Percentiles rank a stretch among this genome's conserved stretches.
Conservation (phyloP, 768 basidiomycete genomes). For the Amyloporia xantha region DNA sequence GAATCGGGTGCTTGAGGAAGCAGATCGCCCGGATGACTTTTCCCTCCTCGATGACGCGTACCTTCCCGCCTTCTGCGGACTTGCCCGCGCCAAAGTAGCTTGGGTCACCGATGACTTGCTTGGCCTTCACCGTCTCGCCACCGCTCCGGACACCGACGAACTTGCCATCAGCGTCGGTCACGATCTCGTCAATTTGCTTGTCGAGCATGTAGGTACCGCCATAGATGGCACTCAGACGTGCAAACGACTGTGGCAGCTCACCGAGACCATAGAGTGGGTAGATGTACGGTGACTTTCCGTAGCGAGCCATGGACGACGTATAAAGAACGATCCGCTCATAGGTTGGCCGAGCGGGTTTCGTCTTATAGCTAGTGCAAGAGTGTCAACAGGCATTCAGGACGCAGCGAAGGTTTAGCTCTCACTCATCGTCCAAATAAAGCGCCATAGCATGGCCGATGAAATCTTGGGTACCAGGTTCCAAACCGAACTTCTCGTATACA, state of each 20-base stretch:
- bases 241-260: slow-evolving; percentile 97
- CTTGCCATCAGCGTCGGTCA: slow-evolving; percentile 78
- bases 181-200: slow-evolving; percentile 87
- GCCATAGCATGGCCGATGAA: slow-evolving; percentile 99
- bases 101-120: slow-evolving; percentile 96
- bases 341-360: slow-evolving; percentile 80
- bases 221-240: slow-evolving; percentile 96
- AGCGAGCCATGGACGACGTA: slow-evolving; percentile 97
- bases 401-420: slow-evolving; percentile 27
- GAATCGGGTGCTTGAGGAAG: slow-evolving; percentile 96
- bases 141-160: slow-evolving; percentile 91
- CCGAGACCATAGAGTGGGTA: slow-evolving; percentile 99
- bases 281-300: slow-evolving; percentile 99
- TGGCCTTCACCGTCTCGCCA: slow-evolving; percentile 90
- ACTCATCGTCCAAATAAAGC: slow-evolving; percentile 96
- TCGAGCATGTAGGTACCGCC: slow-evolving; percentile 99
- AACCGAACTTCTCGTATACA: slow-evolving; percentile 94
- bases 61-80: slow-evolving; percentile 60
- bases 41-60: slow-evolving; percentile 86
- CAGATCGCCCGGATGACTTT: slow-evolving; percentile 97
- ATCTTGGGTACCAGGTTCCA: slow-evolving; percentile 96
- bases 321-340: slow-evolving; percentile 96
- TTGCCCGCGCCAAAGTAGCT: slow-evolving; percentile 88
- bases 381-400: neutral
- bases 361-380: slow-evolving; percentile 66